Conservation (phyloP, 1,139 yeast genomes). For the Kodamaea fungicola region DNA sequence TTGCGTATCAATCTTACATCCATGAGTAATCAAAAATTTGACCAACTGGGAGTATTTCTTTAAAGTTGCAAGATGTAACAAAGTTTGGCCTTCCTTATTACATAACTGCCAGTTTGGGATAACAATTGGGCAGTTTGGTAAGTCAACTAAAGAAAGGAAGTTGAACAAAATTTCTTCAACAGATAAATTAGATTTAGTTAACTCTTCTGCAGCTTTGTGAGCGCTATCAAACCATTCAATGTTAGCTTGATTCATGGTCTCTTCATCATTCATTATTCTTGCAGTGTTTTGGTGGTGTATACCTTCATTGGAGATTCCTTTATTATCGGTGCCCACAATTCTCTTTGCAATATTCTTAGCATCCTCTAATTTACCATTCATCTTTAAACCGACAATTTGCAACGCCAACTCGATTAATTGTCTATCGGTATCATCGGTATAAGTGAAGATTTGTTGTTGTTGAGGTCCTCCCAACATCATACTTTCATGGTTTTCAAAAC, state of each 20-base stretch:
- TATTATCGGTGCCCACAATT: conserved; percentile 62
- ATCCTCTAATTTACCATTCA: conserved; percentile 92
- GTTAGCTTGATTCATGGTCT: conserved; percentile 19
- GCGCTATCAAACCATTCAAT: conserved; percentile 50
- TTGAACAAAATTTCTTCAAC: conserved; percentile 60
- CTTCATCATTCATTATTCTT: conserved; percentile 5
- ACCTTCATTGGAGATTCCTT: conserved; percentile 9
- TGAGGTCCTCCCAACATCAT: conserved; percentile 29
- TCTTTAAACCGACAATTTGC: conserved; percentile 90
- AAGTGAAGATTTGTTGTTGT: conserved; percentile 69
- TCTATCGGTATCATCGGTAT: conserved; percentile 88
- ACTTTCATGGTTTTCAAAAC: conserved; percentile 56
- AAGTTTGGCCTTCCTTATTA: conserved; percentile 79
- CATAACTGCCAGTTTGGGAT: conserved; percentile 79
- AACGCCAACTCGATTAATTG: conserved; percentile 89
- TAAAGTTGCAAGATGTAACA: conserved; percentile 78
- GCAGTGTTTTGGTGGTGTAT: conserved; percentile 9
- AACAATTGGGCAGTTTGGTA: conserved; percentile 58
- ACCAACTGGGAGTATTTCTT: conserved; percentile 66
- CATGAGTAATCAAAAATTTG: conserved; percentile 65
- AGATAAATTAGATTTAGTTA: conserved; percentile 43
- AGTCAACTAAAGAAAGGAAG: conserved; percentile 61
- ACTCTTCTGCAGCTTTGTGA: conserved; percentile 46
- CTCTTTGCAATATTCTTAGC: conserved; percentile 87
- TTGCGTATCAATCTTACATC: conserved; percentile 71